Conservation (phyloP, 1,284 basidiomycete genomes). For the Irpex sp. region DNA sequence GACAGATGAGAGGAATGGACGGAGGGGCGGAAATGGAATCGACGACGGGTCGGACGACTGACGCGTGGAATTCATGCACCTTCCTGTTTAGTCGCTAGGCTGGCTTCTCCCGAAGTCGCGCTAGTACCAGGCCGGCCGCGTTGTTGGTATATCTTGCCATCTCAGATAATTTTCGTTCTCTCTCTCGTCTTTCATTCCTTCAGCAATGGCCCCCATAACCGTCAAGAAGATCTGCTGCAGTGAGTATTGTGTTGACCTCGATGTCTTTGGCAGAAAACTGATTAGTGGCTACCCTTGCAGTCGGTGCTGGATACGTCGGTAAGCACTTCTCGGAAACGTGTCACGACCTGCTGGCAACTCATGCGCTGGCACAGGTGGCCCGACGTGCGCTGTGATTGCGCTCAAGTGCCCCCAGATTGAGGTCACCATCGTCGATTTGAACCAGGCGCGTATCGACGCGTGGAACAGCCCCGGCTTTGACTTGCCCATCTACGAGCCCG, state of each 20-base stretch:
- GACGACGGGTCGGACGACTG: background rate
- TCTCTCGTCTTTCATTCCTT: constrained; percentile 14
- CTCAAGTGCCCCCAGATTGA: constrained; percentile 91
- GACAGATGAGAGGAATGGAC: background rate
- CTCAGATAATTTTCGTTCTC: background rate
- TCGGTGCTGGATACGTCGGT: constrained; percentile 98
- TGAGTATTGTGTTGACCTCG: constrained; percentile 40
- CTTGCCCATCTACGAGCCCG: constrained; percentile 96
- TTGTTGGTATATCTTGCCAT: constrained; percentile 3
- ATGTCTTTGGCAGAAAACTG: constrained; percentile 12
- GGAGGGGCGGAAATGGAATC: background rate
- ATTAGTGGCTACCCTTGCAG: constrained; percentile 34
- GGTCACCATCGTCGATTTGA: constrained; percentile 98
- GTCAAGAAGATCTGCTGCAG: constrained; percentile 91
- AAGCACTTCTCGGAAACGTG: constrained; percentile 27
- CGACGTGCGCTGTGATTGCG: constrained; percentile 95
- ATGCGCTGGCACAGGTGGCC: constrained; percentile 58
- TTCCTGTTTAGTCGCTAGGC: background rate
- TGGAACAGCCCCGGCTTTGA: constrained; percentile 85
- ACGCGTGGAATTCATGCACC: background rate
- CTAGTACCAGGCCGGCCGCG: constrained; percentile 1
- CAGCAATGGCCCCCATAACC: constrained; percentile 56
- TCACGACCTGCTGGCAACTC: background rate
- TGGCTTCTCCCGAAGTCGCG: background rate
- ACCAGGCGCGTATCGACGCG: constrained; percentile 90